phyloP scores from a whole-genome alignment of 106 monocot genomes.

The Dactylorhiza incarnata region DNA sequence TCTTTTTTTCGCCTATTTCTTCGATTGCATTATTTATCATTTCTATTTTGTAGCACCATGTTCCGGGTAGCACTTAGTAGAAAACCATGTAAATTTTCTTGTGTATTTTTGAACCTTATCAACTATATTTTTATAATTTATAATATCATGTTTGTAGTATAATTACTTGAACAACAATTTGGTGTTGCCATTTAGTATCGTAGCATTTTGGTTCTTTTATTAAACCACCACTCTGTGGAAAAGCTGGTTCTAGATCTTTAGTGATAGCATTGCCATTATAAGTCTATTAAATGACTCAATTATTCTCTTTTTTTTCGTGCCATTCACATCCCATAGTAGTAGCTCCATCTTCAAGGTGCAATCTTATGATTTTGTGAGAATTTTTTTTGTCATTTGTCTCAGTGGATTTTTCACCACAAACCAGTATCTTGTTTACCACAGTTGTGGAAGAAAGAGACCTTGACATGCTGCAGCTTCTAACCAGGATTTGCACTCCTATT shows the following conservation, averaged over 20 bases:
- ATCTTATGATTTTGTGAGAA: not conserved
- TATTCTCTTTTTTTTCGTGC: too few relatives aligned
- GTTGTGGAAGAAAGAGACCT: not conserved
- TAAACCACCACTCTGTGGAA: not conserved
- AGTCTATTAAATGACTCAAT: too few relatives aligned
- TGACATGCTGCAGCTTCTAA: not conserved
- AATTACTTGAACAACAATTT: not conserved
- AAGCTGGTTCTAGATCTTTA: not conserved
- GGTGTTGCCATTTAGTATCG: not conserved
- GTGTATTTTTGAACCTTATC: not conserved
- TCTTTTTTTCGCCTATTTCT: not conserved
- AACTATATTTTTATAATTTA: not conserved
- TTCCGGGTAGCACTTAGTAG: not conserved
- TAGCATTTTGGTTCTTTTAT: constrained; percentile 2
- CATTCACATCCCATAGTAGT: not conserved
- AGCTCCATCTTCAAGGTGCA: not conserved
- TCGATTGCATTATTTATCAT: not conserved
- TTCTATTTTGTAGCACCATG: not conserved
- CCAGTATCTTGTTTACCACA: not conserved
- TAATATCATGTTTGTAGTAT: not conserved
- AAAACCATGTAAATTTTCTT: not conserved
- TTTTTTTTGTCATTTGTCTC: not conserved
- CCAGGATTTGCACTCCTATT: not conserved
- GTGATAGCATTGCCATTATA: not conserved
- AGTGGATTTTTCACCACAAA: not conserved